These are phyloP conservation scores for Fusarium sp. DNA, from an alignment of 2,329 filamentous ascomycete species.

Conservation along the genomic window DNA sequence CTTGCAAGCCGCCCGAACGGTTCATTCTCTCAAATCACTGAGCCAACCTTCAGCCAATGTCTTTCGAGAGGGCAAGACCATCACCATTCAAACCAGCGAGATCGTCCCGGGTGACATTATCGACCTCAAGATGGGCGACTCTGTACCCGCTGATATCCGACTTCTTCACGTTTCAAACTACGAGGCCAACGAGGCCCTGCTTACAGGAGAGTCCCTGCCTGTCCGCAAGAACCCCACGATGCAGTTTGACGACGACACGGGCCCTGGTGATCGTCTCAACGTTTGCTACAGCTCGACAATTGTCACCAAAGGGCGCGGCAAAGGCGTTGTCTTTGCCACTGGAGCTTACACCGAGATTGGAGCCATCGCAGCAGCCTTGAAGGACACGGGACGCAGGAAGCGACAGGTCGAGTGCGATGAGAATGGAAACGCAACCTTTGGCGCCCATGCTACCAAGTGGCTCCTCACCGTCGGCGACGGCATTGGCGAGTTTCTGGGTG, in stretches of 20 bases:
- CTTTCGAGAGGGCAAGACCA: conserved; percentile 29
- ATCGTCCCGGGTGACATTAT: conserved; percentile 62
- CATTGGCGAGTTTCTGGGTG: conserved; percentile 55
- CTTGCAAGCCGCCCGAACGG: conserved; percentile 57
- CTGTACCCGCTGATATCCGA: conserved; percentile 68
- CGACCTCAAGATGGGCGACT: conserved; percentile 63
- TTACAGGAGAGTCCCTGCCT: conserved; percentile 58
- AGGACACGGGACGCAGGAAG: conserved; percentile 46
- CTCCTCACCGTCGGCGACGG: conserved; percentile 42
- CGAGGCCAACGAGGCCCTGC: conserved; percentile 30
- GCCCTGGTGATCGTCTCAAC: conserved; percentile 66
- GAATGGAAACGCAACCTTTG: conserved; percentile 50
- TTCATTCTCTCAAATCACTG: conserved; percentile 56
- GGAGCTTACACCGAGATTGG: conserved; percentile 70
- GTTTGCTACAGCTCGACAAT: conserved; percentile 71
- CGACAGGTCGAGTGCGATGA: conserved; percentile 53
- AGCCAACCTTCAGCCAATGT: conserved; percentile 41
- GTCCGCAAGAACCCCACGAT: conserved; percentile 60
- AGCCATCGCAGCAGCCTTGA: conserved; percentile 63
- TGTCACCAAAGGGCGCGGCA: conserved; percentile 68
- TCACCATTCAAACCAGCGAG: conserved; percentile 23
- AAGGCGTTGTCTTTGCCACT: conserved; percentile 68
- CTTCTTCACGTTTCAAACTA: conserved; percentile 28
- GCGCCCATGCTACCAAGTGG: conserved; percentile 47
- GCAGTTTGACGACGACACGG: conserved; percentile 53